Evolutionary conservation across 2,329 filamentous ascomycete genomes (phyloP), one percentile per base, ranked within the genome.

Genomic region (Orbilia oligospora): DNA sequence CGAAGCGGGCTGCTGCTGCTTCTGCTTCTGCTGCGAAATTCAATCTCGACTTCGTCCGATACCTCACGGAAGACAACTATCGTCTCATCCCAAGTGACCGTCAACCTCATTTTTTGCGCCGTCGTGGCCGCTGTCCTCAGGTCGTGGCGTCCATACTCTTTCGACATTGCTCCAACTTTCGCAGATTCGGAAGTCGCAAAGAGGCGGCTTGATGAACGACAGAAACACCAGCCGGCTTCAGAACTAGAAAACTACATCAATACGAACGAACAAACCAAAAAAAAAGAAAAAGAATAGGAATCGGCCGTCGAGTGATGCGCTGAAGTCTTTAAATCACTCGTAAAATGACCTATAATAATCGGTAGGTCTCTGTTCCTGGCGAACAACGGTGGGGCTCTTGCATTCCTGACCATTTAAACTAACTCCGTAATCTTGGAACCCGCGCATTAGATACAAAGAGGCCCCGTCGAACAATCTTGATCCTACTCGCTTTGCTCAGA

Each of bases 271-370:
- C n/a, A n/a, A n/a, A n/a, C n/a, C n/a, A n/a, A n/a, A n/a, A n/a
- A n/a, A n/a, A n/a, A n/a, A n/a, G n/a, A n/a, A n/a, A n/a, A n/a
- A 20, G 9, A 38, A 33, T 24, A 41, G 9, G 41, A 14, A 24
- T 51, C 12, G 8, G 24, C 44, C 38, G 14, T 20, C 22, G 33
- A 61, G 33, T 33, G 38, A 70, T 70, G 56, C 55, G 18, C 65
- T 53, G 65, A 49, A 18, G 36, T 48, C 27, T 44, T 58, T 33
- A 10, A 2, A 30, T 5, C 20, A 55, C 36, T 22, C 12, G 14
- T 46, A 70, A 41, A 3, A 79, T 79, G 75, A 44, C 75, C 22
- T 79, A 79, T 33, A 79, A 79, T 53, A 79, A 73, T 44, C 51
- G 75, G 75, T 79, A 63, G 36, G 49, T 33, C n/a, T 27, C 10